Conservation (phyloP, 1,284 basidiomycete genomes). For the Coriolopsis trogii region DNA sequence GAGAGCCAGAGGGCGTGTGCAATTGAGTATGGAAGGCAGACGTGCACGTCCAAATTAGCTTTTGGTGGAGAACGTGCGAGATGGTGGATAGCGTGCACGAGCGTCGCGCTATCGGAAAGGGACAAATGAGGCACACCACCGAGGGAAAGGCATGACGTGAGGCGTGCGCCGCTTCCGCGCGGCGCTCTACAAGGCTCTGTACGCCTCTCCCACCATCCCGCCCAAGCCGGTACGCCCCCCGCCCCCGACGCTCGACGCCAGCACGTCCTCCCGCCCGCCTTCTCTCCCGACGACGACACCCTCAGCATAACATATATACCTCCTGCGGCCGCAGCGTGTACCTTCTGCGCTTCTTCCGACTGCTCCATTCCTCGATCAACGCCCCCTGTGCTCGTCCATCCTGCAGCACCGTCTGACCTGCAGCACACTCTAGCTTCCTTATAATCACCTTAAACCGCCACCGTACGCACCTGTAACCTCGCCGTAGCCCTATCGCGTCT, state of each 20-base stretch:
- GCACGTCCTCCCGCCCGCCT: background rate
- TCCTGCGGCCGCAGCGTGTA: too few species aligned
- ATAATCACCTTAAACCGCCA: too few species aligned
- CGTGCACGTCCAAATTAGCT: too few species aligned
- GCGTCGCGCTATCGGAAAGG: conserved; percentile 16
- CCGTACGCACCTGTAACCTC: background rate
- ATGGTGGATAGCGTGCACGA: background rate
- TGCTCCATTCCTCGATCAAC: too few species aligned
- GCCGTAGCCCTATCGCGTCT: background rate
- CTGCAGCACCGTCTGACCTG: too few species aligned
- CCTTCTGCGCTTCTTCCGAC: too few species aligned
- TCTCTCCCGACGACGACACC: background rate
- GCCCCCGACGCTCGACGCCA: background rate
- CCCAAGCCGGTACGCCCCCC: too few species aligned
- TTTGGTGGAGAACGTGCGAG: conserved; percentile 25
- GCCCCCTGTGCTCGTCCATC: too few species aligned
- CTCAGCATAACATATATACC: too few species aligned
- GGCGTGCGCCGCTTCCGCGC: conserved; percentile 8
- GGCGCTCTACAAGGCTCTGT: conserved; percentile 13
- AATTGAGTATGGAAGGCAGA: too few species aligned
- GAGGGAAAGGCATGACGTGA: background rate
- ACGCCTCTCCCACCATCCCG: conserved; percentile 7
- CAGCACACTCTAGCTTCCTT: too few species aligned
- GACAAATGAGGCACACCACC: conserved; percentile 19
- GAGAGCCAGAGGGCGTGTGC: too few species aligned